Evolutionary conservation across 768 basidiomycete species (phyloP), one percentile per base, ranked within the genome.

Genomic region (Amanita muscaria): DNA sequence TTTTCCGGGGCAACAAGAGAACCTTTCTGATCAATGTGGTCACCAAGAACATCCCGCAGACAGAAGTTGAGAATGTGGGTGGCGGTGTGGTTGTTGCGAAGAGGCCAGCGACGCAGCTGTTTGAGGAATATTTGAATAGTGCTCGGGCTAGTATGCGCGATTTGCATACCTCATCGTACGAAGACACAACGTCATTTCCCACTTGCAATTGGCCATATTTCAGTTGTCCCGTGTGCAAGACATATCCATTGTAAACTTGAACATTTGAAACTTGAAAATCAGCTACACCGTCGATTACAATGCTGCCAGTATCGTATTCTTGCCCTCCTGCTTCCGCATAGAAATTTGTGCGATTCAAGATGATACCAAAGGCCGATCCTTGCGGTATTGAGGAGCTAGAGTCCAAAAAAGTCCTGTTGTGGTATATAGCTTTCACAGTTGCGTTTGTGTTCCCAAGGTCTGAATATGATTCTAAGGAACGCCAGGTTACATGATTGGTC

Each of bases 301-400:
- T 88, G 54, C 84, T 88, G 44, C 96, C 96, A 0, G 89, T 97
- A 60, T 99, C 96, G 55, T 88, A 80, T 64, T 98, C 94, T 59
- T 99, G 96, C 21, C 96, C 96, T 56, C 96, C 96, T 29, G 90
- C 76, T 65, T 99, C 96, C 5, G 96, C 93, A 51, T 99, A 99
- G 64, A 98, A 97, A 65, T 84, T 90, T 3, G 96, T 97, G 35
- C 75, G 76, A 66, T 98, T 88, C 40, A 99, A 80, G 22, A 99
- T 60, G 39, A 99, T 56, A 33, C 96, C 96, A 59, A 99, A 89
- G 5, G 72, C 62, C 4, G 75, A 61, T 48, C 71, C 77, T n/a
- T 74, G 66, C 0, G 86, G 77, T 35, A 94, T 74, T 31, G 67
- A 66, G 25, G 66, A 58, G 3, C 92, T 88, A 1, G 88, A 83